Base-by-base conservation (phyloP, 1,284 basidiomycete genomes). In the Blastosporella zonata region DNA sequence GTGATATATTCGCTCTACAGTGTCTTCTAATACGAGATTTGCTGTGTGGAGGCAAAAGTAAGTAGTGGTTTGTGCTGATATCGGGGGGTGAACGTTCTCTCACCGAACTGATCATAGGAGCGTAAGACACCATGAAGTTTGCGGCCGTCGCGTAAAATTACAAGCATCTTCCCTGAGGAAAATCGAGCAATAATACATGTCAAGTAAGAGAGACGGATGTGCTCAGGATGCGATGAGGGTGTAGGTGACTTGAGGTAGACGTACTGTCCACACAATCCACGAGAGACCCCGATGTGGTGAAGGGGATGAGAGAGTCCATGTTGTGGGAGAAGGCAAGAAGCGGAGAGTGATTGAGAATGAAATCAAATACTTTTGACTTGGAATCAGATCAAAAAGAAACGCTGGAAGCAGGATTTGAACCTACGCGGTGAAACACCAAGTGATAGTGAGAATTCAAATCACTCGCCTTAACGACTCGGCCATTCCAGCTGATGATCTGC, bases 61-160 rank as follows among this genome's bases (percentile, higher is more conserved):
- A 37, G 42, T n/a, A n/a, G 33, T 23, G 41, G 17, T 9, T 28
- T n/a, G 22, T 10, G n/a, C 27, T 43, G 2, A 12, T 15, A 29
- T 1, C 41, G 8, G 18, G 15, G 18, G 36, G 37, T 8, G 20
- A 23, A 44, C 31, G 47, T 29, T 6, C 38, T 46, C 89, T 60
- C 68, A 98, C 96, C 96, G 63, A 98, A 99, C 67, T 99, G 97
- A 74, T 99, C 97, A 68, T 99, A 99, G 18, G 93, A 97, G 47
- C 97, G 78, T 59, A 99, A 73, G 27, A 99, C 94, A 27, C 97
- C 97, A 59, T 97, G 89, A 36, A 98, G 78, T 69, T 98, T 99
- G 61, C 94, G 79, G 44, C 97, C 97, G 67, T 99, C 97, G 67
- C 97, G 81, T 52, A 99, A 77, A 59, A 98, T 84, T 46, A 98